Evolutionary conservation across 371 early-diverging fungal genomes (phyloP).

Genomic region (Mucor piriformis): DNA sequence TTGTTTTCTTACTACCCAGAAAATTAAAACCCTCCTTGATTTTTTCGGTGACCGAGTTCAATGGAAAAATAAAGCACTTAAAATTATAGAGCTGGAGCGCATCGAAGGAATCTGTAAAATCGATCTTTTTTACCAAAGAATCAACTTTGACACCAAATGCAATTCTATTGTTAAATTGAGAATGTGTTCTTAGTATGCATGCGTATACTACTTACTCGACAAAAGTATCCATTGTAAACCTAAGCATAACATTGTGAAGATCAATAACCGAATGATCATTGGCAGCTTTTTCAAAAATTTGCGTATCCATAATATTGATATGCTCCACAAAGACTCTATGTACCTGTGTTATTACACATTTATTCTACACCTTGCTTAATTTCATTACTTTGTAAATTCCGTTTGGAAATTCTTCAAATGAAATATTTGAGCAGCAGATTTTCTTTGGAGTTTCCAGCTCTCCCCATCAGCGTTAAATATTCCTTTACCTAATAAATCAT

Average conservation of each 20-base stretch:
- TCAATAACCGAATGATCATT: conserved; percentile 35
- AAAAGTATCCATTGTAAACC: conserved; percentile 61
- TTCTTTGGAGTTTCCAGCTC: conserved; percentile 40
- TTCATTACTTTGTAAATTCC: conserved; percentile 47
- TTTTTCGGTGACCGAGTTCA: conserved; percentile 26
- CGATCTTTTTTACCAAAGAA: conserved; percentile 18
- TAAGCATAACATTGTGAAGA: conserved; percentile 52
- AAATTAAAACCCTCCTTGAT: neutral
- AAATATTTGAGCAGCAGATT: conserved; percentile 51
- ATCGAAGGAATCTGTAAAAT: conserved; percentile 59
- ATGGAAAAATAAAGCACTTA: conserved; percentile 46
- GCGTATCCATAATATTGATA: conserved; percentile 29
- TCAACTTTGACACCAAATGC: conserved; percentile 43
- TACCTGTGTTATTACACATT: too few relatives aligned
- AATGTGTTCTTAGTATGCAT: neutral
- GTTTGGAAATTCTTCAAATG: conserved; percentile 54
- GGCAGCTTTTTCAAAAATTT: conserved; percentile 41
- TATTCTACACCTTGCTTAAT: too few relatives aligned
- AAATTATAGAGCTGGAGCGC: conserved; percentile 38
- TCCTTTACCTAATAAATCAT: conserved; percentile 49
- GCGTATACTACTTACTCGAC: conserved; percentile 41
- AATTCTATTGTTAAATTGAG: neutral
- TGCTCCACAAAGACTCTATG: conserved; percentile 57
- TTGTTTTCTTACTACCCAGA: conserved; percentile 14
- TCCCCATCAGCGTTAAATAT: conserved; percentile 52